Percentiles rank a stretch among this genome's conserved stretches.
Evolutionary conservation across 2,329 filamentous ascomycete genomes (phyloP).

Genomic region (Rhynchosporium agropyri): DNA sequence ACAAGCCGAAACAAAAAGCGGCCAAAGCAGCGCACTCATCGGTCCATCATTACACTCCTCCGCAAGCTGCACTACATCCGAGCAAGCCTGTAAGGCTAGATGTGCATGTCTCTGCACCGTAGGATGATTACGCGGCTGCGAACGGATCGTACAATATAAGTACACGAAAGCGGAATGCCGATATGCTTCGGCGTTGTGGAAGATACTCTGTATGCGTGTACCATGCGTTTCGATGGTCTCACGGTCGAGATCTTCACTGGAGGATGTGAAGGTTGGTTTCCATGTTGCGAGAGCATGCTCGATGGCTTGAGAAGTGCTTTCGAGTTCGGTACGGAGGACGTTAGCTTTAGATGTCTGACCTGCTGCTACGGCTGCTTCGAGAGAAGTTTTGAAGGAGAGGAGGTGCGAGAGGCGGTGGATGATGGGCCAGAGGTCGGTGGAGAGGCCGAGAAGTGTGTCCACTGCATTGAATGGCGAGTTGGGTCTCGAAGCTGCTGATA

Average conservation of each 20-base stretch:
- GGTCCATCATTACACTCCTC: conserved; percentile 49
- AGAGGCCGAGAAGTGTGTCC: conserved; percentile 57
- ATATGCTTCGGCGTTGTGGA: conserved; percentile 54
- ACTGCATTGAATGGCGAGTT: conserved; percentile 54
- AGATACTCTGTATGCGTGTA: conserved; percentile 42
- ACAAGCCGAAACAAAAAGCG: conserved; percentile 64
- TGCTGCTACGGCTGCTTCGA: conserved; percentile 49
- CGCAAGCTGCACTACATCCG: conserved; percentile 55
- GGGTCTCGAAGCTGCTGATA: conserved; percentile 46
- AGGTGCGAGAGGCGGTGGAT: conserved; percentile 63
- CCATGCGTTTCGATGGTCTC: conserved; percentile 5
- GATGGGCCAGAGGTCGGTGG: conserved; percentile 64
- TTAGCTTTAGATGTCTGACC: conserved; percentile 43
- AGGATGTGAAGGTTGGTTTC: conserved; percentile 52
- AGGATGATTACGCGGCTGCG: conserved; percentile 49
- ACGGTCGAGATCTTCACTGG: conserved; percentile 27
- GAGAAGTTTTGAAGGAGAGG: conserved; percentile 53
- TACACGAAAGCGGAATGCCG: conserved; percentile 52
- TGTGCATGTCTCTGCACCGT: conserved; percentile 58
- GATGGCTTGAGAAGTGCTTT: conserved; percentile 53
- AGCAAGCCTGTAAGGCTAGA: conserved; percentile 55
- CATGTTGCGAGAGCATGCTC: conserved; percentile 58
- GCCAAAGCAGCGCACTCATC: conserved; percentile 66
- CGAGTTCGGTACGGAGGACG: conserved; percentile 36
- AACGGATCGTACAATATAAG: conserved; percentile 46